These are phyloP conservation scores for Xylariales sp. DNA, from an alignment of 2,329 filamentous ascomycete genomes.

Conservation along the genomic window DNA sequence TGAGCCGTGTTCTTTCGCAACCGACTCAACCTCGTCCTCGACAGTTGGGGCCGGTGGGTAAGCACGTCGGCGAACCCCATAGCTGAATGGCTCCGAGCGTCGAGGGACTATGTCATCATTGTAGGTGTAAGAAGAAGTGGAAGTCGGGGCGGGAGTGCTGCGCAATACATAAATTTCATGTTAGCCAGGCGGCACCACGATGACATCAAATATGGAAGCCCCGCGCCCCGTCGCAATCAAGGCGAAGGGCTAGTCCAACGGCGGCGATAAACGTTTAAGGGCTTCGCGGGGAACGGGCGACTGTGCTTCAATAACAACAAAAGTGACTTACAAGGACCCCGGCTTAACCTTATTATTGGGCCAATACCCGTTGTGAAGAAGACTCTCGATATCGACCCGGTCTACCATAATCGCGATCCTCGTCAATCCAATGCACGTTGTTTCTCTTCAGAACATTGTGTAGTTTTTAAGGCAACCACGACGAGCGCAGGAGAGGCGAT, in stretches of 20 bases:
- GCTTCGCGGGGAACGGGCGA: no score
- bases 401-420: constrained; percentile 19
- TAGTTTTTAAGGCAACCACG: no score
- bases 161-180: no score
- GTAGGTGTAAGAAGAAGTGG: constrained; percentile 15
- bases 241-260: no score
- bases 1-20: constrained; percentile 56
- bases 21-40: constrained; percentile 63
- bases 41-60: constrained; percentile 59
- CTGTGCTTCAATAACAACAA: no score
- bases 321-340: constrained; percentile 9
- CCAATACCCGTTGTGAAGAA: constrained; percentile 26
- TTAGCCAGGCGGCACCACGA: no score
- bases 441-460: constrained; percentile 19
- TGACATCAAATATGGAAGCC: no score
- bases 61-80: constrained; percentile 22
- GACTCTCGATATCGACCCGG: constrained; percentile 18
- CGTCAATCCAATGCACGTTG: constrained; percentile 5
- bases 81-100: constrained; percentile 6
- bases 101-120: constrained; percentile 16
- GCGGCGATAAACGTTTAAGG: no score
- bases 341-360: constrained; percentile 14
- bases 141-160: constrained; percentile 12
- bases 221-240: no score
- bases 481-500: constrained; percentile 8